Conservation (phyloP, 2,329 filamentous ascomycete genomes). For the Beauveria sp. region DNA sequence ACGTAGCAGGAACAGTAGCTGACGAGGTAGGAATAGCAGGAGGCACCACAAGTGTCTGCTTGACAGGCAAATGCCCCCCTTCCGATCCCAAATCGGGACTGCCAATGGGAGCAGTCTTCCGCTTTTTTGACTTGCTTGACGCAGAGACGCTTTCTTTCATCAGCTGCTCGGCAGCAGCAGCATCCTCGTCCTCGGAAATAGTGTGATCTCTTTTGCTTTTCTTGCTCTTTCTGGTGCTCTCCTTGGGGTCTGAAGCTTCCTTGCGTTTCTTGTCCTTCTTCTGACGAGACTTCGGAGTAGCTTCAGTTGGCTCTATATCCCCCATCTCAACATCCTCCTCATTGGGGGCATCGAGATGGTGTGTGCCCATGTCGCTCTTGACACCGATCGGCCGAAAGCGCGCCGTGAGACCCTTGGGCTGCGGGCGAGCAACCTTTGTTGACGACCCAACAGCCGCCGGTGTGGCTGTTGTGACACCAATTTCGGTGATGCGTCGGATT, state of each 20-base stretch:
- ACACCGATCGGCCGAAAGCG: slow-evolving; percentile 62
- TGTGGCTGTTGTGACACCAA: slow-evolving; percentile 30
- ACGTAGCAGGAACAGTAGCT: slow-evolving; percentile 8
- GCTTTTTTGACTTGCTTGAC: slow-evolving; percentile 35
- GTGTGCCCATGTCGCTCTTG: slow-evolving; percentile 25
- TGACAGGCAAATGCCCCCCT: slow-evolving; percentile 20
- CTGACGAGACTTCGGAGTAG: slow-evolving; percentile 16
- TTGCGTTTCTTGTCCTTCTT: slow-evolving; percentile 30
- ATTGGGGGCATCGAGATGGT: slow-evolving; percentile 32
- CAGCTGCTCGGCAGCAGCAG: slow-evolving; percentile 28
- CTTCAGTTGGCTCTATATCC: slow-evolving; percentile 24
- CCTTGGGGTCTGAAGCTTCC: slow-evolving; percentile 11
- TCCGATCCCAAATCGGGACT: slow-evolving; percentile 30
- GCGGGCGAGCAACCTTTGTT: slow-evolving; percentile 48
- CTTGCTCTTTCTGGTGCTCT: slow-evolving; percentile 15
- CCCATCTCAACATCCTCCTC: slow-evolving; percentile 38
- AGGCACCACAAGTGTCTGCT: slow-evolving; percentile 26
- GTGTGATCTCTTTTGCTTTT: slow-evolving; percentile 28
- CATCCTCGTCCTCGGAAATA: slow-evolving; percentile 30
- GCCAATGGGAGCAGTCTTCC: slow-evolving; percentile 25
- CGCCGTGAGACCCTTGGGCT: slow-evolving; percentile 60
- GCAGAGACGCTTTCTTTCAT: slow-evolving; percentile 25
- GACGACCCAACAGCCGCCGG: slow-evolving; percentile 36
- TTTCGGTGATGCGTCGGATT: slow-evolving; percentile 53
- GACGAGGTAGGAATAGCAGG: slow-evolving; percentile 22